A percentile compares a stretch with the other conserved stretches of the same genome.
phyloP scores from a whole-genome alignment of 306 rosid species.

The Urtica urens region DNA sequence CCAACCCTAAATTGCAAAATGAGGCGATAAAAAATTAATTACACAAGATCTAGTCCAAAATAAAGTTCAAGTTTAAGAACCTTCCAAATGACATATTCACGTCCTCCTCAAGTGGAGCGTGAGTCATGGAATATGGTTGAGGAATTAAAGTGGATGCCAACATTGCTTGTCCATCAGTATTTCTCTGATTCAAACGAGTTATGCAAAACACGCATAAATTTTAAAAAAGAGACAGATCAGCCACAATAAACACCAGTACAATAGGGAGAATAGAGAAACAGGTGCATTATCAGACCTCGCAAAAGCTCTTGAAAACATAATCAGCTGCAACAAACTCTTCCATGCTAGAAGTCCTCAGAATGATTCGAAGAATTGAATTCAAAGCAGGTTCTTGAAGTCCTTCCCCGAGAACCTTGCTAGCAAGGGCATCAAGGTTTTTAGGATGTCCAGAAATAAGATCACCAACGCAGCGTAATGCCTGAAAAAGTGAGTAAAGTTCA shows the following conservation, averaged over 20 bases:
- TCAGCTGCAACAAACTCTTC: constrained; percentile 87
- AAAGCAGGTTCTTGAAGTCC: constrained; percentile 79
- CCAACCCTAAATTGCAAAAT: constrained; percentile 4
- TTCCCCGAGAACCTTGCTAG: constrained; percentile 79
- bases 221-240: constrained; percentile 1
- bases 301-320: constrained; percentile 70
- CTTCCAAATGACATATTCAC: constrained; percentile 95
- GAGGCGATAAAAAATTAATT: neutral
- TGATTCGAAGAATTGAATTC: constrained; percentile 71
- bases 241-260: constrained; percentile 9
- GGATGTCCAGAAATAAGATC: constrained; percentile 71
- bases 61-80: constrained; percentile 32
- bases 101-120: constrained; percentile 67
- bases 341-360: constrained; percentile 70
- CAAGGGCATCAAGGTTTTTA: constrained; percentile 59
- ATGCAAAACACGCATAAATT: constrained; percentile 2
- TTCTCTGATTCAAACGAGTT: constrained; percentile 46
- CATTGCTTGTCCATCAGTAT: constrained; percentile 76
- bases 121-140: constrained; percentile 62
- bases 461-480: constrained; percentile 80
- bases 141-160: constrained; percentile 88
- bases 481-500: constrained; percentile 14
- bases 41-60: constrained; percentile 1
- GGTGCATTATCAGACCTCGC: constrained; percentile 60
- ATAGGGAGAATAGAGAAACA: neutral